Percentiles rank a stretch among this genome's conserved stretches.
Conservation (phyloP, 208 protist species). For the Trypanosoma boissoni region DNA sequence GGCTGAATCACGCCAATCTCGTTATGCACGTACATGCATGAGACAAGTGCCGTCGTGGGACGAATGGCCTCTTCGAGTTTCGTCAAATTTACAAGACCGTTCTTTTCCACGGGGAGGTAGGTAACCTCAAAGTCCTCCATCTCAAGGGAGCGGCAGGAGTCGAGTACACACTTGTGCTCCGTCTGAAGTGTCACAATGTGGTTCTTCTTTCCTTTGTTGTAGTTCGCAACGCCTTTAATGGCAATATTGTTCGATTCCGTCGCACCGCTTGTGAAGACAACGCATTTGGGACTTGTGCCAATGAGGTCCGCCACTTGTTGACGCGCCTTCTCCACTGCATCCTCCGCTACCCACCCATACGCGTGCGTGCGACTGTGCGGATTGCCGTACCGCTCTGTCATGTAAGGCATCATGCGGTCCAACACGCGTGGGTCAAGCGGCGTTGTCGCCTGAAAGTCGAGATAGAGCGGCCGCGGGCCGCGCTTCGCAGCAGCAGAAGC, state of each 20-base stretch:
- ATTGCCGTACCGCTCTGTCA: constrained; percentile 98
- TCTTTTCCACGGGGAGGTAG: constrained; percentile 96
- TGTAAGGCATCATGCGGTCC: constrained; percentile 98
- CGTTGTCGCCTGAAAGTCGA: constrained; percentile 96
- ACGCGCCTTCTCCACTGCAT: constrained; percentile 95
- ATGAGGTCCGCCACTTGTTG: constrained; percentile 92
- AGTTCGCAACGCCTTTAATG: constrained; percentile 98
- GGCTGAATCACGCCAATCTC: constrained; percentile 99
- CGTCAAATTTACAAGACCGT: constrained; percentile 96
- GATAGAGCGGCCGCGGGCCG: constrained; percentile 84
- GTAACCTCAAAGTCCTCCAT: constrained; percentile 96
- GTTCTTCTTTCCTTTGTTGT: constrained; percentile 96
- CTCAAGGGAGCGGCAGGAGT: constrained; percentile 97
- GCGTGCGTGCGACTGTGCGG: constrained; percentile 97
- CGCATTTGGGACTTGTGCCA: constrained; percentile 95
- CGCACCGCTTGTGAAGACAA: constrained; percentile 99
- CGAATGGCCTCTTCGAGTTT: constrained; percentile 91
- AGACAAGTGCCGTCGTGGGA: constrained; percentile 95
- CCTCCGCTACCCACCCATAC: constrained; percentile 96
- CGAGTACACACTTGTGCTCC: constrained; percentile 99
- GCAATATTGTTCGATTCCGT: constrained; percentile 99
- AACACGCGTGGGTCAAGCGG: constrained; percentile 97
- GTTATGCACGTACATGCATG: constrained; percentile 99
- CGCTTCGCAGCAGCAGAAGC: neutral
- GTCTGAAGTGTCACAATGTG: constrained; percentile 98